Base-by-base conservation (phyloP, 1,284 basidiomycete genomes). In the Neotropicomus parvogracilis region DNA sequence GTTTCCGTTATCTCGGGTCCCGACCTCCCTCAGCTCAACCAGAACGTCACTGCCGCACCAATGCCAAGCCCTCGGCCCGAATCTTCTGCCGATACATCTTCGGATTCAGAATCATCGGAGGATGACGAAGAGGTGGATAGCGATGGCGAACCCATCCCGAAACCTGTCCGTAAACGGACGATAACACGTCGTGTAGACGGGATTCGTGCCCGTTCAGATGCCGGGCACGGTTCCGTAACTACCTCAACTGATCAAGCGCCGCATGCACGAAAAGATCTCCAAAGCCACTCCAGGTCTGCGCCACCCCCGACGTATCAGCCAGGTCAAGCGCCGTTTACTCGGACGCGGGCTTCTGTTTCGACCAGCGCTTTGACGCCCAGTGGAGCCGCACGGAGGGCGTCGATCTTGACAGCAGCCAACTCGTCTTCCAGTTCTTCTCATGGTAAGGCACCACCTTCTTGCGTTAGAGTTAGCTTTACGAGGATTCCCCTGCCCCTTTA, bases 351-450 rank as follows among this genome's bases (percentile, higher is more conserved):
- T 51, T 67, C 67, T 27, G 49, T 48, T 33, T 75, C 75, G 4
- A 72, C 72, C 6, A 74, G 71, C 32, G 71, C 74, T 12, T 51
- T 73, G 38, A 64, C 65, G 9, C 71, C 71, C 1, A 68, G 58
- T 36, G 62, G 64, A 35, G 67, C 70, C 1, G 69, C 71, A 0
- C 63, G 60, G 19, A 67, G 61, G n/a, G 71, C 69, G 10, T 72
- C 70, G 1, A 53, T 56, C 46, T 56, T 64, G 33, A 57, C 64
- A 44, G 41, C 54, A 24, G 42, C 58, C 12, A 58, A 57, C n/a
- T 53, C 60, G 8, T 36, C 53, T 47, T 44, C 54, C 19, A 37
- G 24, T 26, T 46, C 48, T 21, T 47, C 48, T 29, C 44, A 48
- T 14, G 49, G 66, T 60, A 49, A 52, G 58, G 36, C 24, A 4